phyloP scores from a whole-genome alignment of 768 basidiomycete species.

The Phanerodontia chrysosporium region DNA sequence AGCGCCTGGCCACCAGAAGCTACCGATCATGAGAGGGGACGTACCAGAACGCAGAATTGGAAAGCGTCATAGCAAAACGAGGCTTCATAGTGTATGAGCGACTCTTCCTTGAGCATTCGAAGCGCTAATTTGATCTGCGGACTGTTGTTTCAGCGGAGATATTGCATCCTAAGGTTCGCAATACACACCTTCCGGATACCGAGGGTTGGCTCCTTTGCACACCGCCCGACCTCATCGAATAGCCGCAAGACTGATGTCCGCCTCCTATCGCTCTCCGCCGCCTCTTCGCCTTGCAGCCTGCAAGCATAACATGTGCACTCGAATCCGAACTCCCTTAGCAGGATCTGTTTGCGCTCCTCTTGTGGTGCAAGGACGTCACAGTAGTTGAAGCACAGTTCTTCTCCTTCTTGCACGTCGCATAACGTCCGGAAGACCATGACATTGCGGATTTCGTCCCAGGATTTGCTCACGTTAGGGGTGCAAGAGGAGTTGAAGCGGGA shows the following conservation, averaged over 20 bases:
- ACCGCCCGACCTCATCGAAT: slow-evolving; percentile 20
- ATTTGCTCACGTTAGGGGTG: slow-evolving; percentile 24
- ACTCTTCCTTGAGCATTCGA: slow-evolving; percentile 22
- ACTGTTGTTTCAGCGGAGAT: background rate
- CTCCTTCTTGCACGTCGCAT: slow-evolving; percentile 21
- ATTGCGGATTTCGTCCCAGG: slow-evolving; percentile 21
- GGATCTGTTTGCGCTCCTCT: slow-evolving; percentile 14
- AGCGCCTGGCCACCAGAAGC: background rate
- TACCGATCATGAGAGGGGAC: background rate
- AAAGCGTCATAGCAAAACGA: slow-evolving; percentile 28
- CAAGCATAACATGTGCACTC: slow-evolving; percentile 23
- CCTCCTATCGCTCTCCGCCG: slow-evolving; percentile 19
- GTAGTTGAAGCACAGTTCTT: slow-evolving; percentile 29
- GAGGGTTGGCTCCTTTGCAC: slow-evolving; percentile 19
- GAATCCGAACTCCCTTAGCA: slow-evolving; percentile 20
- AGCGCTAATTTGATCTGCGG: slow-evolving; percentile 24
- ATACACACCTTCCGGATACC: slow-evolving; percentile 25
- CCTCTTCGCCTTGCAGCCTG: slow-evolving; percentile 16
- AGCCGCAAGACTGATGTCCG: slow-evolving; percentile 15
- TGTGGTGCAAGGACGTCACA: slow-evolving; percentile 17
- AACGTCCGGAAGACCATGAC: slow-evolving; percentile 24
- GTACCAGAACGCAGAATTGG: slow-evolving; percentile 24
- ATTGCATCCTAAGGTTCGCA: background rate
- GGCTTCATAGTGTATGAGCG: slow-evolving; percentile 23
- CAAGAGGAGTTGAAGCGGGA: slow-evolving; percentile 30